Evolutionary conservation across 768 basidiomycete species (phyloP), one percentile per base, ranked within the genome.

Genomic region (Podaxis sp.): DNA sequence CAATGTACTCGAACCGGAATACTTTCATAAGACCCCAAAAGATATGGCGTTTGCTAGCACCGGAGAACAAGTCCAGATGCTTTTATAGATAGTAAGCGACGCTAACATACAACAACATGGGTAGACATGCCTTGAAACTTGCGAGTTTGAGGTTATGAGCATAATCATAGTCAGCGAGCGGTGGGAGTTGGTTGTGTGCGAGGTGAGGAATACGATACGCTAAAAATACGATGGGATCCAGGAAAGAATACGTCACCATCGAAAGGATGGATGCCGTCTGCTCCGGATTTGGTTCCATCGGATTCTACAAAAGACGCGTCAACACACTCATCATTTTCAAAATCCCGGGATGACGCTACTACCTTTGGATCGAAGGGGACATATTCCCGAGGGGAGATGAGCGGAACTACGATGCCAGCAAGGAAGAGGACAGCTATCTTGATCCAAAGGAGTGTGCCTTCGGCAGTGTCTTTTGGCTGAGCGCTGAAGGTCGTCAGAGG

Each of bases 131-230:
- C 61, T 69, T 68, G 63, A 75, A 79, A 57, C 67, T 69, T 8
- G 57, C 66, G 6, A 65, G 67, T 48, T 68, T 75, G 24, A 78
- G 64, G 58, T 71, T 62, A 30, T 71, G 63, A 4, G 75, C 72
- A 59, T 72, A 63, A 64, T 90, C 89, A 60, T 84, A 84, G 63
- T 90, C 88, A 2, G 87, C 85, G 74, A 90, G 79, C 1, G 84
- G 84, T 13, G 88, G 87, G 33, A 89, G 73, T 59, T 86, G 73
- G 55, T 88, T 85, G 49, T 78, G 74, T 0, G 83, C 70, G 0
- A 88, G 70, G 68, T 82, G 82, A 2, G 79, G 72, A 28, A 80
- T 65, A 15, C 76, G 73, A 62, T 80, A 80, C 4, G 83, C 84
- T 36, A 75, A 67, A 59, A 77, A 78, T 22, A 88, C 73, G 57